These are phyloP conservation scores for Aspergillus olivimuriae DNA, from an alignment of 495 filamentous ascomycete species.

Conservation along the genomic window DNA sequence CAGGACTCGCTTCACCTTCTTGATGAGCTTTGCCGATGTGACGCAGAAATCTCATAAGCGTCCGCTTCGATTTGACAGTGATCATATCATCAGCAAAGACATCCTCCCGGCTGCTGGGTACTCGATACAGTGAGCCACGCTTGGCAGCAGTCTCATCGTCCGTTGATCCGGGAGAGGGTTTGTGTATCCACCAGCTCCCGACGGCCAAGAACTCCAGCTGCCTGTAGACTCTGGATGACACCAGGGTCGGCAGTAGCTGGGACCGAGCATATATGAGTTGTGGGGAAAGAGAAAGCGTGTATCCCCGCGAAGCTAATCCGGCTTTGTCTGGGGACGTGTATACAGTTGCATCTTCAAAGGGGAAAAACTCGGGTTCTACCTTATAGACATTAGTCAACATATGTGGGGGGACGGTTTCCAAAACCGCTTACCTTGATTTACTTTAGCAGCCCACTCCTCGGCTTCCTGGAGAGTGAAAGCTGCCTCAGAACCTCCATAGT, in stretches of 20 bases:
- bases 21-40: slow-evolving; percentile 38
- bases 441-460: slow-evolving; percentile 59
- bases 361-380: slow-evolving; percentile 25
- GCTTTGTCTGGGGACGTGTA: slow-evolving; percentile 21
- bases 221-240: slow-evolving; percentile 79
- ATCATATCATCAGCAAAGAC: slow-evolving; percentile 69
- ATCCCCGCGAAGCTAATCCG: slow-evolving; percentile 64
- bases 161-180: too few relatives aligned
- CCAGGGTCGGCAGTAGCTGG: slow-evolving; percentile 63
- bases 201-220: slow-evolving; percentile 92
- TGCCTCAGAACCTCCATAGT: slow-evolving; percentile 82
- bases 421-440: slow-evolving; percentile 39
- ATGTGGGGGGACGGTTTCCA: background rate
- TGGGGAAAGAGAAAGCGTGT: slow-evolving; percentile 78
- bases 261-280: slow-evolving; percentile 83
- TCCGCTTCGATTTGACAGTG: slow-evolving; percentile 68
- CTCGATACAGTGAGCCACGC: slow-evolving; percentile 42
- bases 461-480: slow-evolving; percentile 83
- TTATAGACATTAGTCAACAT: slow-evolving; percentile 21
- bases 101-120: slow-evolving; percentile 83
- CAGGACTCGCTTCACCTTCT: slow-evolving; percentile 20
- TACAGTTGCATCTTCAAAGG: slow-evolving; percentile 37
- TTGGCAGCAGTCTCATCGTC: background rate
- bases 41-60: slow-evolving; percentile 82
- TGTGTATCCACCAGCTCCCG: slow-evolving; percentile 85